Evolutionary conservation across 352 stramenopile genomes (phyloP).

Genomic region (Pythium sukuiense): DNA sequence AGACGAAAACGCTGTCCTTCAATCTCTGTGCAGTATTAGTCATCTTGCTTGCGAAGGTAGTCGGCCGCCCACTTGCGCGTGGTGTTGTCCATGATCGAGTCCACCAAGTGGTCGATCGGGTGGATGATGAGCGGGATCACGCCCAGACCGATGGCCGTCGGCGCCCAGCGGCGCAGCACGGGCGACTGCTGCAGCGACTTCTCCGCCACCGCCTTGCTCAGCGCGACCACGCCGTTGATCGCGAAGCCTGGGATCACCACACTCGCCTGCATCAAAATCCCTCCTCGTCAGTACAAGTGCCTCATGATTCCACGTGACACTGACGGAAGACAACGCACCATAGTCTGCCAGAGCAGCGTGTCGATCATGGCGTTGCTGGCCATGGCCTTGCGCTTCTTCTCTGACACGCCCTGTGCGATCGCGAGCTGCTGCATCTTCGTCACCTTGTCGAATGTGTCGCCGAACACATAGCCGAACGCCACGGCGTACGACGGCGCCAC

Average conservation of each 20-base stretch:
- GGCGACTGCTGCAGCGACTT: slow-evolving; percentile 43
- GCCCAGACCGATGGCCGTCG: slow-evolving; percentile 73
- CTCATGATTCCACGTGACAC: too few relatives aligned
- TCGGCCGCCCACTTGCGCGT: slow-evolving; percentile 47
- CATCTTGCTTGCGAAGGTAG: slow-evolving; percentile 33
- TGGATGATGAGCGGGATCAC: slow-evolving; percentile 89
- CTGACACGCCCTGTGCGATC: slow-evolving; percentile 25
- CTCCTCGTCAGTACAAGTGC: not conserved
- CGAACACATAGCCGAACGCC: slow-evolving; percentile 83
- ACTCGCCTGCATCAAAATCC: slow-evolving; percentile 42
- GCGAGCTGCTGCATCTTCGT: slow-evolving; percentile 39
- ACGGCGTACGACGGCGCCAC: slow-evolving; percentile 78
- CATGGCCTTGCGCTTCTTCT: slow-evolving; percentile 34
- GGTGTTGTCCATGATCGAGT: slow-evolving; percentile 52
- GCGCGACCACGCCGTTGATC: slow-evolving; percentile 79
- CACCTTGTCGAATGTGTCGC: slow-evolving; percentile 83
- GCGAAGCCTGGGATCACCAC: slow-evolving; percentile 83
- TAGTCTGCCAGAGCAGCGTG: slow-evolving; percentile 83
- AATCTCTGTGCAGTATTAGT: slow-evolving; percentile 4
- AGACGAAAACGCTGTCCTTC: not conserved
- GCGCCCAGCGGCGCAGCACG: slow-evolving; percentile 52
- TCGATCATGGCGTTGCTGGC: slow-evolving; percentile 50
- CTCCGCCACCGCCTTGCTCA: slow-evolving; percentile 38
- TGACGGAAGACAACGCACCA: slow-evolving; percentile 26
- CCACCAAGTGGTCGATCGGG: slow-evolving; percentile 77